These are phyloP conservation scores for Torulaspora globosa DNA, from an alignment of 1,139 yeast genomes.

Conservation along the genomic window DNA sequence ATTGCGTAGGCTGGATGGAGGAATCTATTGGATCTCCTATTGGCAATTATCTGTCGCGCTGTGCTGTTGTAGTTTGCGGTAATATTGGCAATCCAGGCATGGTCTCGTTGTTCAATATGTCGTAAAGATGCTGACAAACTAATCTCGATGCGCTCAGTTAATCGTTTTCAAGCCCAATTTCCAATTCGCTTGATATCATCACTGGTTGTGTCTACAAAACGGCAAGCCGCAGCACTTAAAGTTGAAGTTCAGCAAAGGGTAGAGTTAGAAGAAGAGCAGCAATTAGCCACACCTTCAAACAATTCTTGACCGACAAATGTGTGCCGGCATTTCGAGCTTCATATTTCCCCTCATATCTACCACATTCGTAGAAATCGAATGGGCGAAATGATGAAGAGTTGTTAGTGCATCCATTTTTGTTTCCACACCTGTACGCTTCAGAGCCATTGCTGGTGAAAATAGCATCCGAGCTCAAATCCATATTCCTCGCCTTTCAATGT, in stretches of 20 bases:
- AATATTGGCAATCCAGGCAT: neutral
- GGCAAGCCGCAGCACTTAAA: neutral
- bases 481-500: neutral
- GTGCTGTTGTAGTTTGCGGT: neutral
- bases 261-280: neutral
- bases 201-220: neutral
- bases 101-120: neutral
- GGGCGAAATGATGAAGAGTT: neutral
- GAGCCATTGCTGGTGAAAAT: neutral
- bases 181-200: neutral
- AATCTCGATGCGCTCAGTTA: neutral
- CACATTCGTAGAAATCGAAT: neutral
- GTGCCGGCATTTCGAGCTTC: neutral
- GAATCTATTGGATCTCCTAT: neutral
- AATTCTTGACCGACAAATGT: neutral
- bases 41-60: neutral
- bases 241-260: neutral
- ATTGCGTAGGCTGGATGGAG: neutral
- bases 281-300: neutral
- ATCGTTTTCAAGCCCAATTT: neutral
- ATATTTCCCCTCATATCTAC: neutral
- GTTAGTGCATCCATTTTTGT: neutral
- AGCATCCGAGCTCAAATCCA: neutral
- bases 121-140: neutral
- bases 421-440: neutral